Base-by-base conservation (phyloP, 2,329 filamentous ascomycete genomes). In the Hymenoscyphus fructigenus region DNA sequence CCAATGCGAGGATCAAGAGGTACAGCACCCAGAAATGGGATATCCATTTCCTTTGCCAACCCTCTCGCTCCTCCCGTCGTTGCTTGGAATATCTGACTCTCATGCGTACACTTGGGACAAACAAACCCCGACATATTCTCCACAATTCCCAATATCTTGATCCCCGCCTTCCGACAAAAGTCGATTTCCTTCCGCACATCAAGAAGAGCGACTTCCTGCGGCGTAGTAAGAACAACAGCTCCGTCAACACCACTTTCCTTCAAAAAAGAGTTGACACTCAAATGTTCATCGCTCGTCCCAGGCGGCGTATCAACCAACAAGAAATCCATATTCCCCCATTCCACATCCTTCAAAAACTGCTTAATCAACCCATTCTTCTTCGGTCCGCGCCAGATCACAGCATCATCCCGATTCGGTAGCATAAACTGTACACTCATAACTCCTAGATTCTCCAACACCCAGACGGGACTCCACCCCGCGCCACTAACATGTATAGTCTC, bases 311-410 rank as follows among this genome's bases (percentile, higher is more conserved):
- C 95, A 12, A 98, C 92, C 60, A 99, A 84, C 65, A 99, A 76
- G 71, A 94, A 96, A 75, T 99, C 95, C 77, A 98, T 82, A 66
- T 96, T 91, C 10, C 95, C 95, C 95, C 96, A 99, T 75, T 96
- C 92, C 6, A 99, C 95, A 74, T 99, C 96, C 81, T 96, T 97
- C 60, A 99, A 80, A 72, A 99, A 99, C 77, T 96, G 91, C 81
- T 99, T 99, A 76, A 99, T 98, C 64, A 99, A 80, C 0, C 95
- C 95, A 74, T 98, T 99, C 85, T 99, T 99, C 85, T 99, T 99
- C 2, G 95, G 91, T 0, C 95, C 95, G 60, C 95, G 86, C 95
- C 95, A 99, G 70, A 99, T 99, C 50, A 99, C 89, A 3, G 95
- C 95, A 75, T 97, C 93, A 77, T 99, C 94, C 57, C 91, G 85